Percentiles rank a stretch among this genome's conserved stretches.
Conservation (phyloP, 2,329 filamentous ascomycete genomes). For the Beauveria sp. region DNA sequence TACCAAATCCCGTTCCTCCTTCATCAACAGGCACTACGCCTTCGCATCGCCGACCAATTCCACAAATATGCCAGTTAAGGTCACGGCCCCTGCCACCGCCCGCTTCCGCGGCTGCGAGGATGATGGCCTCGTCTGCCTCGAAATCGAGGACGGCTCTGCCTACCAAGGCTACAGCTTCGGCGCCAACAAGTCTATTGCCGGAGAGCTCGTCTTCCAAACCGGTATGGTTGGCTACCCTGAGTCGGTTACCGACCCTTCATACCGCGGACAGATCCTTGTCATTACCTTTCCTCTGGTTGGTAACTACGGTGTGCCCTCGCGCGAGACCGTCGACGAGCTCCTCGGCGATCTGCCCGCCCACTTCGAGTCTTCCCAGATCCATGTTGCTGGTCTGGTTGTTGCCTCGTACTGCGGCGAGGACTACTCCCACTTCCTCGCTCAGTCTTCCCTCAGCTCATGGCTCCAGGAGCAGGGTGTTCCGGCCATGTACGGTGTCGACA, state of each 20-base stretch:
- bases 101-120: slow-evolving; percentile 44
- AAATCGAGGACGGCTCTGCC: slow-evolving; percentile 84
- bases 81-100: slow-evolving; percentile 52
- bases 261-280: slow-evolving; percentile 89
- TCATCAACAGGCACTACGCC: not conserved
- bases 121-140: slow-evolving; percentile 70
- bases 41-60: not conserved
- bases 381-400: slow-evolving; percentile 85
- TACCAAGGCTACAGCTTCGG: slow-evolving; percentile 97
- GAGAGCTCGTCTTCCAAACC: slow-evolving; percentile 98
- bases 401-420: slow-evolving; percentile 91
- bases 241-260: slow-evolving; percentile 80
- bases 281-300: slow-evolving; percentile 92
- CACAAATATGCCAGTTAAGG: slow-evolving; percentile 25
- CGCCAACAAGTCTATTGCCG: slow-evolving; percentile 86
- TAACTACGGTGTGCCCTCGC: slow-evolving; percentile 93
- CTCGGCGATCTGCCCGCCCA: slow-evolving; percentile 80
- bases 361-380: slow-evolving; percentile 89
- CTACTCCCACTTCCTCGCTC: slow-evolving; percentile 88
- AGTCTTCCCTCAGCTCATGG: slow-evolving; percentile 87
- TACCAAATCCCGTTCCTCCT: slow-evolving; percentile 8
- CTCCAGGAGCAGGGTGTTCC: slow-evolving; percentile 92
- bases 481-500: slow-evolving; percentile 93
- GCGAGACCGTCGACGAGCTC: slow-evolving; percentile 76
- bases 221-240: slow-evolving; percentile 99